Conservation (phyloP, 305 asterid species). For the Petunia hybrid region DNA sequence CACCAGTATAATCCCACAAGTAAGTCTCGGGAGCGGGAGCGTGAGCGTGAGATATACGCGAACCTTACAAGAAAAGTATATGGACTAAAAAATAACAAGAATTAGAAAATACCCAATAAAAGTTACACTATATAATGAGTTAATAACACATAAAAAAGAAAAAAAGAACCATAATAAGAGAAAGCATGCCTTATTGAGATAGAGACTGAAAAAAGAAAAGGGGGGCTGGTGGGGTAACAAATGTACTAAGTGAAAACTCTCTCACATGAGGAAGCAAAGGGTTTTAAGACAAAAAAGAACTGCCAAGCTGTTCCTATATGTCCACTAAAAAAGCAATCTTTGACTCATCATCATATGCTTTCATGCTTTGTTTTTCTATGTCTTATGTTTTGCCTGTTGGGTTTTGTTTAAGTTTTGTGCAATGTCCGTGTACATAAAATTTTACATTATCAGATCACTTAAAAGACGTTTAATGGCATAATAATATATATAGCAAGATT, state of each 20-base stretch:
- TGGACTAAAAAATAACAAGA: constrained; percentile 23
- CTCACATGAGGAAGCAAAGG: constrained; percentile 47
- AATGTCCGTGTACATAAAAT: too few species aligned
- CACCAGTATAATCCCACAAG: too few species aligned
- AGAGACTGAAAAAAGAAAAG: constrained; percentile 19
- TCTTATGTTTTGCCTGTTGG: constrained; percentile 15
- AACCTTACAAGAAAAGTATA: constrained; percentile 40
- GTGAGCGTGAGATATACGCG: too few species aligned
- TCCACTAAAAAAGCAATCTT: constrained; percentile 57
- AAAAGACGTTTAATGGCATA: too few species aligned
- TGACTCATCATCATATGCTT: constrained; percentile 57
- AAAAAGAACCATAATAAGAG: not conserved
- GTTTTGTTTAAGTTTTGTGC: not conserved
- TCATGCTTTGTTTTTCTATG: constrained; percentile 37
- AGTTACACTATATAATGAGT: constrained; percentile 32
- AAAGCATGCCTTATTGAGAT: constrained; percentile 38
- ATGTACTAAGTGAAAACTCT: constrained; percentile 37
- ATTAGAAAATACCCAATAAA: constrained; percentile 44
- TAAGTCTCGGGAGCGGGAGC: too few species aligned
- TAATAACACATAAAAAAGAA: not conserved
- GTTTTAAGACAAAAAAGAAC: constrained; percentile 60
- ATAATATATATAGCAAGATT: too few species aligned
- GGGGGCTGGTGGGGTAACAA: constrained; percentile 20
- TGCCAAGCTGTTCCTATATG: constrained; percentile 53
- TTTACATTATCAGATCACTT: too few species aligned